Base-by-base conservation (phyloP, 192 early-diverging fungal species). In the Backusella westeae region DNA sequence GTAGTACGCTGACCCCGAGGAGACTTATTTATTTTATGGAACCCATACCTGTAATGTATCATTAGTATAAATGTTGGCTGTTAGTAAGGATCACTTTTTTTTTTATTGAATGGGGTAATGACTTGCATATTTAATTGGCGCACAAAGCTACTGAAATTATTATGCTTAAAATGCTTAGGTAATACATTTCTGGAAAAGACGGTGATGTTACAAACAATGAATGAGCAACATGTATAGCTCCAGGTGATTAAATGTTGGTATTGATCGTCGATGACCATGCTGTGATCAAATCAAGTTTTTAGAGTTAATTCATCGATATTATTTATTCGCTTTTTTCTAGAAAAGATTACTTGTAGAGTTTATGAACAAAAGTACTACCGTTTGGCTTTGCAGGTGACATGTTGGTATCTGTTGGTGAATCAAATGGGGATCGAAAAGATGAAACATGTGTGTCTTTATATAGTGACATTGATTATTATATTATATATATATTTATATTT, bases 141-240 rank as follows among this genome's bases (percentile, higher is more conserved):
- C 70, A 96, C 95, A 86, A 96, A 96, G 74, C 91, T 92, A 35
- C 90, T 90, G 80, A 94, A 94, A 83, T 96, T 96, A 85, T 94
- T 95, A 85, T 96, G 95, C 85, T 95, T 95, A 75, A 96, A 96
- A 82, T 95, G 93, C 80, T 95, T 95, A 41, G 95, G 94, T 56
- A 96, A 85, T 29, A 97, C 94, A 80, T 96, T 94, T 74, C 90
- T 88, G 52, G 93, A 92, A 77, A 97, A 95, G 78, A 94, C 93
- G 83, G 91, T 92, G 72, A 95, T 92, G 74, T 95, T 94, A 85
- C 93, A 93, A 72, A 97, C 94, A 72, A 94, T 91, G 75, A 97
- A 97, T n/a, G 95, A 95, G 1, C 90, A 88, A 29, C 93, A 95
- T 36, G 90, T 89, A 75, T 91, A 92, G 83, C 92, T 95, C 95